These are phyloP conservation scores for Trametes cubensis DNA, from an alignment of 768 basidiomycete genomes.

Conservation along the genomic window DNA sequence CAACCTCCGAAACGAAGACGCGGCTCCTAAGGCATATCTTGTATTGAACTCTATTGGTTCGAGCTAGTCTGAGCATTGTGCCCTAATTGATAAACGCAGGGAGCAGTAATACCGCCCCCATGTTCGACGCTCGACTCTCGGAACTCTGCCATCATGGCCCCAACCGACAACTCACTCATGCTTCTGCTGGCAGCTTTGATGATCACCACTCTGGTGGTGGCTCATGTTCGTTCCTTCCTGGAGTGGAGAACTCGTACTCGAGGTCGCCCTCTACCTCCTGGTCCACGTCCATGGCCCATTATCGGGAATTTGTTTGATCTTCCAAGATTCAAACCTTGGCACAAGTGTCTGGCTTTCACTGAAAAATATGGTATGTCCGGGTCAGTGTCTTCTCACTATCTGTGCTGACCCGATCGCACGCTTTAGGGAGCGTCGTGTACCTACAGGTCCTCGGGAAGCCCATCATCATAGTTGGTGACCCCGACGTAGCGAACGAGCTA, in stretches of 20 bases:
- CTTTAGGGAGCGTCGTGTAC: not conserved
- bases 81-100: no score
- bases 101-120: no score
- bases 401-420: not conserved
- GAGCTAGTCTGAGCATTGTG: no score
- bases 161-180: no score
- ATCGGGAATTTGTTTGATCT: constrained; percentile 29
- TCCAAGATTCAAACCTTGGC: constrained; percentile 13
- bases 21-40: no score
- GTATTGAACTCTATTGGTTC: no score
- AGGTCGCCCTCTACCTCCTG: constrained; percentile 23
- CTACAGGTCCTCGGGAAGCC: constrained; percentile 2
- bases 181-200: no score
- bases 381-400: not conserved
- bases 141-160: no score
- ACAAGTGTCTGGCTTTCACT: not conserved
- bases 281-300: constrained; percentile 28
- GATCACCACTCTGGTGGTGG: no score
- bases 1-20: no score
- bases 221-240: no score
- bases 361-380: not conserved
- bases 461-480: constrained; percentile 12
- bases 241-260: not conserved
- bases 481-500: constrained; percentile 3
- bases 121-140: no score